Evolutionary conservation across 768 basidiomycete genomes (phyloP).

Genomic region (Agaricus subrufescens): DNA sequence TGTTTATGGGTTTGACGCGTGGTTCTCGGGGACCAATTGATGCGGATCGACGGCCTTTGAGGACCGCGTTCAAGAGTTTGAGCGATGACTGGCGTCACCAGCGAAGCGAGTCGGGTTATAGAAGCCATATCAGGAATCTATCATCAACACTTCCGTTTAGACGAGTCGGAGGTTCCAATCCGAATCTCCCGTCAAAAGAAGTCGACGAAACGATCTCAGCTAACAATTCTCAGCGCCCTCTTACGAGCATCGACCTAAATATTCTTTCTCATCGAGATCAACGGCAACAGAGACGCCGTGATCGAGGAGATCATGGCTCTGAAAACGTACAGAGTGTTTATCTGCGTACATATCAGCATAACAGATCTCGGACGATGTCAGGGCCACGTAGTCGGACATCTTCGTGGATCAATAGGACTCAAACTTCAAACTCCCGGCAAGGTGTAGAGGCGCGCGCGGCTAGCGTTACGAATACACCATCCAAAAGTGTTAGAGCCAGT

Average conservation of each 20-base stretch:
- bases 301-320: not conserved
- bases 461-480: slow-evolving; percentile 1
- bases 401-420: not conserved
- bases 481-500: slow-evolving; percentile 1
- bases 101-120: slow-evolving; percentile 13
- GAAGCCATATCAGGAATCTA: too few relatives aligned
- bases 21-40: slow-evolving; percentile 47
- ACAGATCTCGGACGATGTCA: not conserved
- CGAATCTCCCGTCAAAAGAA: slow-evolving; percentile 42
- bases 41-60: slow-evolving; percentile 35
- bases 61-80: slow-evolving; percentile 49
- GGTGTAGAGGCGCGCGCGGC: not conserved
- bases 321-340: not conserved
- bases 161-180: slow-evolving; percentile 28
- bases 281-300: not conserved
- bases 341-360: not conserved
- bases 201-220: slow-evolving; percentile 10
- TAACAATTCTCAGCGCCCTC: not conserved
- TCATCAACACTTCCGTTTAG: slow-evolving; percentile 14
- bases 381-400: slow-evolving; percentile 4
- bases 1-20: slow-evolving; percentile 84
- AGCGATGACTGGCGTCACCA: slow-evolving; percentile 47
- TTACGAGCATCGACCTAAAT: not conserved
- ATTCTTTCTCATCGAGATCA: not conserved
- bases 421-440: not conserved